Percentiles rank a stretch among this genome's conserved stretches.
Evolutionary conservation across 495 filamentous ascomycete species (phyloP).

Genomic region (Tuber magnatum): DNA sequence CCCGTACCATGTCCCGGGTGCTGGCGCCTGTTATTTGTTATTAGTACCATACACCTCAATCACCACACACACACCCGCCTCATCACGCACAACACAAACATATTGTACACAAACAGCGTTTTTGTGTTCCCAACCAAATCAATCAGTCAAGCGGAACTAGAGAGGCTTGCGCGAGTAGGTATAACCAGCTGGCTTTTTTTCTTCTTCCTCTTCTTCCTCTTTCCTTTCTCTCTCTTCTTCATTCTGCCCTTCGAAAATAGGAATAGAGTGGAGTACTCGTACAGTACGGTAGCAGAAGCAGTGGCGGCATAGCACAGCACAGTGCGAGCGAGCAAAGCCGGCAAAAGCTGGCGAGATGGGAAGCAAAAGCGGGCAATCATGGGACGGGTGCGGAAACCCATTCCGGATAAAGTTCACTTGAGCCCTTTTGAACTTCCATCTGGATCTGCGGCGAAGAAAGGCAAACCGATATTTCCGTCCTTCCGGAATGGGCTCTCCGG

Average conservation of each 20-base stretch:
- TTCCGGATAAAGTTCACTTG: conserved; percentile 36
- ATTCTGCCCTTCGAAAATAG: background rate
- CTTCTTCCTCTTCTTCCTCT: background rate
- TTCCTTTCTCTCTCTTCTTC: background rate
- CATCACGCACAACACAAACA: background rate
- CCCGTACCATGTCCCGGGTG: too few relatives aligned
- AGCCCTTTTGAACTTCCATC: conserved; percentile 33
- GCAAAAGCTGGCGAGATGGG: background rate
- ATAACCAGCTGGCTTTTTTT: background rate
- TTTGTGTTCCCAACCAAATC: background rate
- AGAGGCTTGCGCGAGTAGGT: background rate
- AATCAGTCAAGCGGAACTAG: background rate
- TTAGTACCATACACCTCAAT: background rate
- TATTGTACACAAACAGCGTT: background rate
- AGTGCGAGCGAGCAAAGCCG: background rate
- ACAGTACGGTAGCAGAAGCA: background rate
- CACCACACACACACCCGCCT: background rate
- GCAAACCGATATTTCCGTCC: conserved; percentile 38
- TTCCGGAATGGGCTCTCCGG: conserved; percentile 38
- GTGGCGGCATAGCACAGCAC: background rate
- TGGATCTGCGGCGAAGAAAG: conserved; percentile 35
- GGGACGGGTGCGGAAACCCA: conserved; percentile 29
- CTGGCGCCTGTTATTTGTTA: too few relatives aligned
- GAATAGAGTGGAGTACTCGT: background rate
- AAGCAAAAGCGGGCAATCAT: conserved; percentile 11